phyloP scores from a whole-genome alignment of 2,329 filamentous ascomycete genomes.

The Coniochaeta ligniaria region DNA sequence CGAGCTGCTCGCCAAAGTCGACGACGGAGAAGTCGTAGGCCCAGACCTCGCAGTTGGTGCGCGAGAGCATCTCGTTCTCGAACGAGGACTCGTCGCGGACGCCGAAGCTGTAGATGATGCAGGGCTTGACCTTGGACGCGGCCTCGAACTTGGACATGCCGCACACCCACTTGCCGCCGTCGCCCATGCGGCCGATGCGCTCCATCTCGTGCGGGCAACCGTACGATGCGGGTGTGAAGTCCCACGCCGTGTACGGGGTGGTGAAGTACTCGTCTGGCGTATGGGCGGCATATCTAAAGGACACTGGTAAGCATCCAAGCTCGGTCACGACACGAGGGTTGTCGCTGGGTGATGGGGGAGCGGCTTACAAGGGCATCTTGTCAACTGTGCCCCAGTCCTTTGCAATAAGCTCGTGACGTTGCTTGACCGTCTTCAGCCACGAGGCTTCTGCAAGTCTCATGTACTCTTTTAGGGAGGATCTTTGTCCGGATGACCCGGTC shows the following conservation, averaged over 20 bases:
- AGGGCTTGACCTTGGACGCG: conserved; percentile 13
- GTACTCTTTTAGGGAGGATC: conserved; percentile 10
- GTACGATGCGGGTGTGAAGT: conserved; percentile 30
- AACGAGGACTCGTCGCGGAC: conserved; percentile 28
- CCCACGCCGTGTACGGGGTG: conserved; percentile 28
- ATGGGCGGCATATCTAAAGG: conserved; percentile 8
- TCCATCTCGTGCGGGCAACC: conserved; percentile 32
- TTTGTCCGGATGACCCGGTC: not conserved
- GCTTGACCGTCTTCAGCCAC: conserved; percentile 21
- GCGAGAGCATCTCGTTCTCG: conserved; percentile 26
- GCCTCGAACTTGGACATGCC: conserved; percentile 28
- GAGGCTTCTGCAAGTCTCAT: conserved; percentile 12
- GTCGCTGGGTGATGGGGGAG: not conserved
- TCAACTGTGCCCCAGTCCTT: conserved; percentile 15
- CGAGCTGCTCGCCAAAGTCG: conserved; percentile 22
- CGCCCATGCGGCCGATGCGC: conserved; percentile 28
- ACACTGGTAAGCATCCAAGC: not conserved
- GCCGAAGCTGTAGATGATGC: conserved; percentile 31
- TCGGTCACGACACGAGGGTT: not conserved
- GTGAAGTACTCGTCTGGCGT: conserved; percentile 8
- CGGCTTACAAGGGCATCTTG: conserved; percentile 14
- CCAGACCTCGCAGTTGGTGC: conserved; percentile 28
- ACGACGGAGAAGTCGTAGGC: conserved; percentile 29
- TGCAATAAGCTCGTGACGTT: conserved; percentile 18
- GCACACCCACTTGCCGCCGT: conserved; percentile 36